A percentile compares a stretch with the other conserved stretches of the same genome.
Conservation (phyloP, 805 yeast species). For the Candida insectorum region DNA sequence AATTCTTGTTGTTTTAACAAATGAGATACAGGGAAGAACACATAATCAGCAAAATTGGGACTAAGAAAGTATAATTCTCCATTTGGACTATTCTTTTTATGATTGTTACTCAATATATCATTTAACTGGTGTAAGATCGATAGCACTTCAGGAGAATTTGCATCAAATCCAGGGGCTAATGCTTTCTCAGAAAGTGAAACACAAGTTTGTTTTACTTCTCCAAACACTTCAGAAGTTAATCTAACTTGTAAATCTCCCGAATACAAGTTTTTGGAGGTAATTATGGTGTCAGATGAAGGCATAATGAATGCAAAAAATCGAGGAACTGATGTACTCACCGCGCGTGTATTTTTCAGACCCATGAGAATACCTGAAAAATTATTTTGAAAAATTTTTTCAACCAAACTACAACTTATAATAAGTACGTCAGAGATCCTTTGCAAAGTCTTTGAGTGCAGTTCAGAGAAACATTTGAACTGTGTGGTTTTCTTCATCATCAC, state of each 20-base stretch:
- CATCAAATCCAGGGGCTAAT: too few species aligned
- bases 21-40: conserved; percentile 37
- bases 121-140: conserved; percentile 10
- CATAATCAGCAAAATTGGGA: conserved; percentile 36
- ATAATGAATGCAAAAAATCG: too few species aligned
- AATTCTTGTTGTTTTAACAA: conserved; percentile 26
- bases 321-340: not conserved
- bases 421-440: too few species aligned
- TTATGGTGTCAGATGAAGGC: too few species aligned
- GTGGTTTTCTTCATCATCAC: conserved; percentile 8
- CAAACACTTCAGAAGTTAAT: conserved; percentile 18
- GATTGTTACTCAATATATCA: conserved; percentile 17
- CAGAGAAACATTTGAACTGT: too few species aligned
- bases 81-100: conserved; percentile 5
- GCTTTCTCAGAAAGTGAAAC: conserved; percentile 24
- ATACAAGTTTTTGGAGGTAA: too few species aligned
- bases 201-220: conserved; percentile 27
- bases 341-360: not conserved
- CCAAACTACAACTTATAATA: too few species aligned
- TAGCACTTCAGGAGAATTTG: conserved; percentile 10
- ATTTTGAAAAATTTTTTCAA: too few species aligned
- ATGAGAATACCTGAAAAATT: too few species aligned
- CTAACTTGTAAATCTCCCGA: conserved; percentile 19
- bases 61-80: conserved; percentile 19
- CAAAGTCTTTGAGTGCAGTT: too few species aligned